These are phyloP conservation scores for Colletotrichum neosansevieriae DNA, from an alignment of 2,329 filamentous ascomycete genomes.

Conservation along the genomic window DNA sequence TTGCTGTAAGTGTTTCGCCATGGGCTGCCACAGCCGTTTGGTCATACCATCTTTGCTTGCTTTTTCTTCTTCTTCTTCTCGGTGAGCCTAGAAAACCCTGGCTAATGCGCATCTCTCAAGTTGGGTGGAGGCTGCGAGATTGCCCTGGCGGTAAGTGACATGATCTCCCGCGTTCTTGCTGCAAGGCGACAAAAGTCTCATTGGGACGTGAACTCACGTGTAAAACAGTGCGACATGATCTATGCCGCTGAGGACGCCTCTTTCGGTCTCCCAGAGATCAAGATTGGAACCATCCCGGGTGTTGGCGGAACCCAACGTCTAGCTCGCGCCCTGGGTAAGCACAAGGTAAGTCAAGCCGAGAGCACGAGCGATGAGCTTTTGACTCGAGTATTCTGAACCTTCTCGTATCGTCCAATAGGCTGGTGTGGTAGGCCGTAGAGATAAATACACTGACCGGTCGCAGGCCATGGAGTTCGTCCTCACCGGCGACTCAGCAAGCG, in stretches of 20 bases:
- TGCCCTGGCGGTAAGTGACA: conserved; percentile 54
- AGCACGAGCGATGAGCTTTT: conserved; percentile 39
- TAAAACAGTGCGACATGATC: conserved; percentile 53
- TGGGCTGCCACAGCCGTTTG: not conserved
- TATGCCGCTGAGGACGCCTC: conserved; percentile 50
- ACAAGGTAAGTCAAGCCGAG: conserved; percentile 46
- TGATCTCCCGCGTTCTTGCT: not conserved
- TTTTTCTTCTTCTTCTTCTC: not conserved
- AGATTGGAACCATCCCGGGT: conserved; percentile 55
- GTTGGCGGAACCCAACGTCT: conserved; percentile 56
- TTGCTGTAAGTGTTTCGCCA: conserved; percentile 55
- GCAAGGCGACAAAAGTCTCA: conserved; percentile 1
- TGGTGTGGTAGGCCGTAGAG: not conserved
- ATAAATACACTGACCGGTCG: conserved; percentile 17
- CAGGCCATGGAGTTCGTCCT: conserved; percentile 61
- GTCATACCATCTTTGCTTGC: not conserved
- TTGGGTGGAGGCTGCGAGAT: conserved; percentile 65
- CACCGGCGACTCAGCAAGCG: conserved; percentile 53
- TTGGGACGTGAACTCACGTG: not conserved
- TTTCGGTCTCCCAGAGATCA: conserved; percentile 56
- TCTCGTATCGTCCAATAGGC: not conserved
- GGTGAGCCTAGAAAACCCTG: not conserved
- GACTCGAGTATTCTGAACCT: conserved; percentile 43
- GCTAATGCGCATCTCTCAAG: conserved; percentile 41
- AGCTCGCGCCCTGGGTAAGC: conserved; percentile 56